phyloP scores from a whole-genome alignment of 2,329 filamentous ascomycete species.

The Alternaria sp. region DNA sequence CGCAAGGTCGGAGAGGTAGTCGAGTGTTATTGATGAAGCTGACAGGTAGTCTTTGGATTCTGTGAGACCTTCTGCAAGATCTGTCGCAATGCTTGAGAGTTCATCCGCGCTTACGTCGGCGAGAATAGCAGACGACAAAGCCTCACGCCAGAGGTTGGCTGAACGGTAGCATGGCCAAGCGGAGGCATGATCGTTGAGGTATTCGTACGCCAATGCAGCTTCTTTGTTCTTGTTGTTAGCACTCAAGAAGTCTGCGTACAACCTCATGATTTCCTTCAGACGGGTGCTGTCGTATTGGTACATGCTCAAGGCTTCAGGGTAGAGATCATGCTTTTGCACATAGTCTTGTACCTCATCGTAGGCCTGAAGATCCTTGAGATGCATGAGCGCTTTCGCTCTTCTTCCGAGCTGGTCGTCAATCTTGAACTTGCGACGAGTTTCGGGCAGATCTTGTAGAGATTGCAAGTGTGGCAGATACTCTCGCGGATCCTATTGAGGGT shows the following conservation, averaged over 20 bases:
- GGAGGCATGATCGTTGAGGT: slow-evolving; percentile 72
- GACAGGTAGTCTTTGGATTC: slow-evolving; percentile 85
- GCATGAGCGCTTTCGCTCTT: slow-evolving; percentile 75
- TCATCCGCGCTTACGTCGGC: slow-evolving; percentile 63
- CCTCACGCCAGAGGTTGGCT: slow-evolving; percentile 89
- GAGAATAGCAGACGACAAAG: slow-evolving; percentile 77
- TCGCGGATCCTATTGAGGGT: slow-evolving; percentile 68
- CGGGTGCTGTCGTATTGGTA: slow-evolving; percentile 81
- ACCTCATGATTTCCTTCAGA: slow-evolving; percentile 70
- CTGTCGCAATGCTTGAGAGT: slow-evolving; percentile 71
- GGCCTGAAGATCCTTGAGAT: slow-evolving; percentile 73
- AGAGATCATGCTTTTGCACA: slow-evolving; percentile 78
- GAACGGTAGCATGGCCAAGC: slow-evolving; percentile 85
- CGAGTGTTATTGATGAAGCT: slow-evolving; percentile 79
- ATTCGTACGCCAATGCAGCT: slow-evolving; percentile 90
- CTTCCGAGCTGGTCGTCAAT: slow-evolving; percentile 89
- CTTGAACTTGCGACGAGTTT: slow-evolving; percentile 74
- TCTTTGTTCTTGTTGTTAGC: slow-evolving; percentile 79
- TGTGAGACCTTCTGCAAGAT: slow-evolving; percentile 77
- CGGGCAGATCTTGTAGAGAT: slow-evolving; percentile 75
- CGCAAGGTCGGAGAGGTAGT: slow-evolving; percentile 77
- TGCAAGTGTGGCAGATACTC: slow-evolving; percentile 97
- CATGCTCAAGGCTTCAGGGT: slow-evolving; percentile 75
- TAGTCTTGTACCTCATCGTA: slow-evolving; percentile 83
- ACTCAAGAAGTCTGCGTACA: slow-evolving; percentile 82